These are phyloP conservation scores for Allium sativum DNA, from an alignment of 106 monocot genomes.

Conservation along the genomic window DNA sequence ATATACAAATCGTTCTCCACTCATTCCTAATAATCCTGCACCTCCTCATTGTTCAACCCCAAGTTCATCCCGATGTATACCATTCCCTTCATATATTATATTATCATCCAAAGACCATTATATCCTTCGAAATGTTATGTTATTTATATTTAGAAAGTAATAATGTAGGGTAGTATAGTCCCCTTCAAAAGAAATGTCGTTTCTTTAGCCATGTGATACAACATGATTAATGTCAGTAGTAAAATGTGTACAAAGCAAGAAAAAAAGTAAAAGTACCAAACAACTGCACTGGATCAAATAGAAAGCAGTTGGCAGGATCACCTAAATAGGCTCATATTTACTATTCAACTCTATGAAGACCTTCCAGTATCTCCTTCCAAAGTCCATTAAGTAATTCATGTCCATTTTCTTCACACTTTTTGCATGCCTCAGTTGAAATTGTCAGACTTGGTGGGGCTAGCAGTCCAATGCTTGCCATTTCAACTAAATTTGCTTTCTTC, in stretches of 20 bases:
- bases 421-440: slow-evolving; percentile 83
- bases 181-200: too few relatives aligned
- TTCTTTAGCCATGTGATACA: too few relatives aligned
- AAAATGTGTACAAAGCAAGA: too few relatives aligned
- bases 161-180: too few relatives aligned
- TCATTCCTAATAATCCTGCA: slow-evolving; percentile 52
- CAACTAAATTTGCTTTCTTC: slow-evolving; percentile 90
- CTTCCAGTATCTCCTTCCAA: slow-evolving; percentile 90
- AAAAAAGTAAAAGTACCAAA: neutral
- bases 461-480: slow-evolving; percentile 93
- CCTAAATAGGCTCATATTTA: slow-evolving; percentile 66
- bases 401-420: slow-evolving; percentile 60
- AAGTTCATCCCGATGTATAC: slow-evolving; percentile 92
- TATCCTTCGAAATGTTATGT: too few relatives aligned
- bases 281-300: slow-evolving; percentile 86
- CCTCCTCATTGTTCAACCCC: slow-evolving; percentile 93
- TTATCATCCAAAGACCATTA: too few relatives aligned
- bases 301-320: slow-evolving; percentile 56
- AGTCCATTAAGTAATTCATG: slow-evolving; percentile 40
- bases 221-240: too few relatives aligned
- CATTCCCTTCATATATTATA: slow-evolving; percentile 91
- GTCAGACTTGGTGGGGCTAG: slow-evolving; percentile 89
- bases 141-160: too few relatives aligned
- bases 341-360: slow-evolving; percentile 46
- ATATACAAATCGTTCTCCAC: slow-evolving; percentile 82